These are phyloP conservation scores for Rhodotorula sp. DNA, from an alignment of 1,284 basidiomycete species.

Conservation along the genomic window DNA sequence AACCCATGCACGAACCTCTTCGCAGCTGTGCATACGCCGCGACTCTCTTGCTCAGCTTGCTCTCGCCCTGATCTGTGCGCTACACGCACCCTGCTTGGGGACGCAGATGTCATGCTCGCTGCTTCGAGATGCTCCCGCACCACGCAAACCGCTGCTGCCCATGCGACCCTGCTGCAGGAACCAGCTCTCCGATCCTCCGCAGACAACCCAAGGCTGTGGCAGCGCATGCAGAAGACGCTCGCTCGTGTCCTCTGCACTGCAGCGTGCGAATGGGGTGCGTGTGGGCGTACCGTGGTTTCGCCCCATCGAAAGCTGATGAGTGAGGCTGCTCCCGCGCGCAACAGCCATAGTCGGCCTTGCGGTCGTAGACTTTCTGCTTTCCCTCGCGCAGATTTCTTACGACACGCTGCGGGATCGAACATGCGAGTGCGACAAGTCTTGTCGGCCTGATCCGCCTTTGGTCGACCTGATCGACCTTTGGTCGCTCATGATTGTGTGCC, in stretches of 20 bases:
- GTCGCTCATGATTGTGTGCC: not conserved
- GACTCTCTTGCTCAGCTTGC: not conserved
- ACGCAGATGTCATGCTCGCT: too few relatives aligned
- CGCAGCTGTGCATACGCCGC: too few relatives aligned
- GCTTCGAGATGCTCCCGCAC: too few relatives aligned
- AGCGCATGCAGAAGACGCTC: not conserved
- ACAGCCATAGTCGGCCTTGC: slow-evolving; percentile 7
- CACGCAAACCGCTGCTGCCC: too few relatives aligned
- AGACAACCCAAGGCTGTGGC: not conserved
- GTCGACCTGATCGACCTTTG: not conserved
- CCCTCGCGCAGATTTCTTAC: not conserved
- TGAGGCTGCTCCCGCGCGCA: not conserved
- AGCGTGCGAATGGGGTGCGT: slow-evolving; percentile 11
- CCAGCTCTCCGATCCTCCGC: not conserved
- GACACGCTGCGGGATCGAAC: slow-evolving; percentile 1
- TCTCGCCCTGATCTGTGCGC: not conserved
- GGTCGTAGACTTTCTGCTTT: slow-evolving; percentile 7
- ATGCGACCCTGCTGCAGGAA: too few relatives aligned
- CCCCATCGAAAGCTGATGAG: not conserved
- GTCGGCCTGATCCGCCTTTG: not conserved
- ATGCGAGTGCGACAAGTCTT: not conserved
- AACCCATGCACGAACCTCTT: too few relatives aligned
- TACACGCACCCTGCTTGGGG: too few relatives aligned
- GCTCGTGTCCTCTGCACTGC: not conserved
- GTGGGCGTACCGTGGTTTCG: too few relatives aligned